Evolutionary conservation across 2,329 filamentous ascomycete species (phyloP), one percentile per base, ranked within the genome.

Genomic region (Raffaelea albimanens): DNA sequence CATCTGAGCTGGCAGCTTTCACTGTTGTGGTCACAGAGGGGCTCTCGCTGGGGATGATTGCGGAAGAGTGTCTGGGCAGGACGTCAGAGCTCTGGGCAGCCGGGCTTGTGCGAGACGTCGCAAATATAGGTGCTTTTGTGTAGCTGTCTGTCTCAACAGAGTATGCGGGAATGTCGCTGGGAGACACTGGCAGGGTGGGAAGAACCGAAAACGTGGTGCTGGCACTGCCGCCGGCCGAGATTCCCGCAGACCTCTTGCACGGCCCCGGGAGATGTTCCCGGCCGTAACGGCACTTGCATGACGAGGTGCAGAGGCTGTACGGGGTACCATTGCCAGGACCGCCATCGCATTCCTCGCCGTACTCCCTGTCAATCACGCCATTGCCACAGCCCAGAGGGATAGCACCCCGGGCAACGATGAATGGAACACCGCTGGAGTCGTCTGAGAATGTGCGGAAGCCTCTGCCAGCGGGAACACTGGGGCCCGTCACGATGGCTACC

Each of bases 261-360:
- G n/a, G n/a, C n/a, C n/a, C n/a, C n/a, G n/a, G n/a, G n/a, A n/a
- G n/a, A n/a, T n/a, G n/a, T n/a, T n/a, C n/a, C n/a, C n/a, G n/a
- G n/a, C 62, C 63, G 43, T 53, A 58, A 23, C 61, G 41, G 40
- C 65, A 67, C 52, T 63, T 63, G 54, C 67, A 69, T 16, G 65
- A 64, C 8, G 52, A 52, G 31, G 65, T 65, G 53, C 67, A 70
- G 21, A 57, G 56, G 48, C 63, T 62, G 5, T 57, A 64, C 9
- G 59, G 53, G 1, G 50, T 51, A 0, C 58, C 61, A 44, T 69
- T 68, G 16, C 46, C 33, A 1, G 48, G 38, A 1, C 65, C 65
- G 44, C 64, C 60, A 45, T 70, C 67, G 39, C 67, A 70, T 43
- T 69, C 65, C 52, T 70, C 67, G 13, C 62, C 62, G 40, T 61